Evolutionary conservation across 1,284 basidiomycete species (phyloP), one percentile per base, ranked within the genome.

Genomic region (Coniferiporia weirii): DNA sequence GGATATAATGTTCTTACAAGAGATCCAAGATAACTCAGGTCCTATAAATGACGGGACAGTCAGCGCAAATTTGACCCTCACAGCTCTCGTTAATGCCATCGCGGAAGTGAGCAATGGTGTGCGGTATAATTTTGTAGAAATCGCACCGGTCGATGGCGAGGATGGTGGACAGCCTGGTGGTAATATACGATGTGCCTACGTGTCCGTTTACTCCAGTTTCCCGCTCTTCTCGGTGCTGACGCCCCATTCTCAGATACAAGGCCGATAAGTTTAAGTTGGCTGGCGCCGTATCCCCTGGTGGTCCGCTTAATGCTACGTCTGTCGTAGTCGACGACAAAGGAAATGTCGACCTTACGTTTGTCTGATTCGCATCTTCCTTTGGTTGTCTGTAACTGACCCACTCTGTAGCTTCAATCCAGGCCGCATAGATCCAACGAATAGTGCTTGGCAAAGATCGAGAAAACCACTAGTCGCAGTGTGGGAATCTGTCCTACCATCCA

Each of bases 21-120:
- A 87, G 66, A 81, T 87, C 19, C 82, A 86, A 65, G 84, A 86
- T 67, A 80, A 85, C 68, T 79, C 77, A 3, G 84, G 84, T 2
- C 65, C 76, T 3, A 80, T 71, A 0, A 69, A 85, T 66, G 78
- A 85, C 66, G 84, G 84, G 34, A 74, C 74, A 6, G 79, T 83
- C 34, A 72, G 67, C 56, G 83, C 81, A 3, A 81, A 83, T 67
- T 65, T 79, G 56, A 86, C 84, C 0, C 72, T 87, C 34, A 66
- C 73, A 12, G 77, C 73, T 9, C 70, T 87, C 19, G 74, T 77
- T 9, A 73, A 74, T 19, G 79, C 82, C 9, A 84, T 87, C 64
- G 70, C 70, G 32, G 69, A 69, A 27, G 70, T 75, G 8, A 36
- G 53, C 34, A 27, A 27, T 27, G 58, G 45, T 0, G 57, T 75